Conservation (phyloP, 768 basidiomycete genomes). For the Lactarius sp. region DNA sequence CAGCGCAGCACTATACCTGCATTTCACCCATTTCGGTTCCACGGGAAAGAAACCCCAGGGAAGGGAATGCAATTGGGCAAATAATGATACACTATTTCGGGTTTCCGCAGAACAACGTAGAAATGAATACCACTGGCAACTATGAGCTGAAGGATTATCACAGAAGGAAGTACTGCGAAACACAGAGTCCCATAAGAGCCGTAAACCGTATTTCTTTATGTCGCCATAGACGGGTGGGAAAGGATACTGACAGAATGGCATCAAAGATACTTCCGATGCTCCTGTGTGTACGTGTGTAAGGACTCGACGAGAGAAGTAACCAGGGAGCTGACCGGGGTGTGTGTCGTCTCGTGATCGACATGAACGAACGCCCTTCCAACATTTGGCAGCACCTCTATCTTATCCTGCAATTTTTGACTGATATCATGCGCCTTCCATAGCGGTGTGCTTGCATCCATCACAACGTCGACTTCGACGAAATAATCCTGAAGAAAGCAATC, state of each 20-base stretch:
- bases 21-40: background rate
- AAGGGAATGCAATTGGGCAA: background rate
- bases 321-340: constrained; percentile 47
- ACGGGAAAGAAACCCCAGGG: background rate
- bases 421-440: constrained; percentile 86
- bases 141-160: background rate
- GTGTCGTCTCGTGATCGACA: constrained; percentile 91
- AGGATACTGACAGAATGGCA: background rate
- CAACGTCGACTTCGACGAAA: constrained; percentile 93
- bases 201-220: background rate
- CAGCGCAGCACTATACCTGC: background rate
- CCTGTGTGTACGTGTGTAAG: constrained; percentile 30
- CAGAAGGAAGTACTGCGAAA: background rate
- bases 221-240: background rate
- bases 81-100: background rate
- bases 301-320: constrained; percentile 8
- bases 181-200: background rate
- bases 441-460: constrained; percentile 85
- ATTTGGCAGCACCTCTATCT: constrained; percentile 82
- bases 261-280: constrained; percentile 40
- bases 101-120: background rate
- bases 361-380: constrained; percentile 94
- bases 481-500: constrained; percentile 51
- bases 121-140: background rate
- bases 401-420: constrained; percentile 80